These are phyloP conservation scores for Coemansia sp. DNA, from an alignment of 192 early-diverging fungal genomes.

Conservation along the genomic window DNA sequence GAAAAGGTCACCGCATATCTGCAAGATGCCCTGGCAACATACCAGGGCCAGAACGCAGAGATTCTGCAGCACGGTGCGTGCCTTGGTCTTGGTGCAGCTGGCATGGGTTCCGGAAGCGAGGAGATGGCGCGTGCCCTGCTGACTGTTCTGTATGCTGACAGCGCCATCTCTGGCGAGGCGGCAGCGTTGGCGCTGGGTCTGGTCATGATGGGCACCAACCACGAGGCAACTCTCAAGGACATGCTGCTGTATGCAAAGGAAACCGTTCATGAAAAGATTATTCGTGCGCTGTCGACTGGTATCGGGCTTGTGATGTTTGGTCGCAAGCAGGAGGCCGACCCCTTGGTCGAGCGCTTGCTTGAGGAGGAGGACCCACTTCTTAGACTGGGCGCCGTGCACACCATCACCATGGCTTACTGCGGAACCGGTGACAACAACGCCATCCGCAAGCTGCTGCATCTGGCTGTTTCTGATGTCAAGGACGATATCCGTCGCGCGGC, in stretches of 20 bases:
- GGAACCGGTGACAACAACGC: slow-evolving; percentile 98
- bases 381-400: slow-evolving; percentile 96
- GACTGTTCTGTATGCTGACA: slow-evolving; percentile 87
- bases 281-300: slow-evolving; percentile 92
- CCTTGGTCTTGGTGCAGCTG: slow-evolving; percentile 93
- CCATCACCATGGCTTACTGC: slow-evolving; percentile 96
- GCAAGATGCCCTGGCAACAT: slow-evolving; percentile 75
- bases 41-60: slow-evolving; percentile 67
- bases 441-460: slow-evolving; percentile 89
- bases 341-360: slow-evolving; percentile 79
- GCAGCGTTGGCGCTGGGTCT: slow-evolving; percentile 96
- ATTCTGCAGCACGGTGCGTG: slow-evolving; percentile 96
- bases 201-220: slow-evolving; percentile 93
- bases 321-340: slow-evolving; percentile 92
- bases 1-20: slow-evolving; percentile 79
- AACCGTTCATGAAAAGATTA: slow-evolving; percentile 99
- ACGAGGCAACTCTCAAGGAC: slow-evolving; percentile 79
- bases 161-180: slow-evolving; percentile 96
- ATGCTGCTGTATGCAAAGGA: slow-evolving; percentile 98
- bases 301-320: slow-evolving; percentile 98
- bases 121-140: slow-evolving; percentile 88
- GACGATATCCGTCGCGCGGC: slow-evolving; percentile 99
- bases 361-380: slow-evolving; percentile 94
- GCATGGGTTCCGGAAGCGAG: slow-evolving; percentile 92
- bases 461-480: slow-evolving; percentile 97